These are phyloP conservation scores for Nannochloropsis granulata DNA, from an alignment of 108 stramenopile genomes.

Conservation along the genomic window DNA sequence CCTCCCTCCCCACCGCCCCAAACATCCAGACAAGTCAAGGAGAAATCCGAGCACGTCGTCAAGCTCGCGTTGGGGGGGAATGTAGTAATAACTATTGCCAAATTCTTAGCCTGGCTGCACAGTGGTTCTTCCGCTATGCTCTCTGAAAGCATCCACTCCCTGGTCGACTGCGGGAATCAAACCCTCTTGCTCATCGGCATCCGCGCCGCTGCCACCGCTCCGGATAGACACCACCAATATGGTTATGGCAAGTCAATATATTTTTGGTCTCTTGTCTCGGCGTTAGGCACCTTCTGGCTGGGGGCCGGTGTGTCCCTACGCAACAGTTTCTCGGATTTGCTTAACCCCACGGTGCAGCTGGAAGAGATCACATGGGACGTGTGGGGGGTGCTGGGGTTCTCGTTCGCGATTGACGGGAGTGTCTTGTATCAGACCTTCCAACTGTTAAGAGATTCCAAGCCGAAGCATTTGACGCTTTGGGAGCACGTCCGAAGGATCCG, in stretches of 20 bases:
- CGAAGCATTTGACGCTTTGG: slow-evolving; percentile 41
- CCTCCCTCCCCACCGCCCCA: not conserved
- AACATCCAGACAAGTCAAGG: not conserved
- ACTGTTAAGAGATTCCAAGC: slow-evolving; percentile 44
- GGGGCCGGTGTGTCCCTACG: slow-evolving; percentile 67
- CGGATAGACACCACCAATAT: slow-evolving; percentile 74
- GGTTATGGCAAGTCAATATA: slow-evolving; percentile 71
- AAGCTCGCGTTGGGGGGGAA: slow-evolving; percentile 67
- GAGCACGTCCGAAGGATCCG: slow-evolving; percentile 53
- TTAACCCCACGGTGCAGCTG: not conserved
- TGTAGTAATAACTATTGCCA: slow-evolving; percentile 62
- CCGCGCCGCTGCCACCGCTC: slow-evolving; percentile 48
- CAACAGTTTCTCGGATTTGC: slow-evolving; percentile 42
- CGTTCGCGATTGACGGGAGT: slow-evolving; percentile 68
- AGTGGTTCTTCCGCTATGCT: slow-evolving; percentile 81
- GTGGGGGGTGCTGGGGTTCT: slow-evolving; percentile 66
- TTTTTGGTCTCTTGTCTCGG: slow-evolving; percentile 74
- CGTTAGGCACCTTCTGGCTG: slow-evolving; percentile 84
- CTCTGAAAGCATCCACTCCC: slow-evolving; percentile 79
- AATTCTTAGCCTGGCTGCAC: slow-evolving; percentile 65
- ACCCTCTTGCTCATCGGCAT: slow-evolving; percentile 67
- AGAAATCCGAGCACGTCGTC: not conserved
- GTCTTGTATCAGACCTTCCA: slow-evolving; percentile 55
- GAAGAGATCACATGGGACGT: slow-evolving; percentile 48
- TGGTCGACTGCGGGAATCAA: slow-evolving; percentile 89